Evolutionary conservation across 495 filamentous ascomycete genomes (phyloP), one percentile per base, ranked within the genome.

Genomic region (Rostrohypoxylon terebratum): DNA sequence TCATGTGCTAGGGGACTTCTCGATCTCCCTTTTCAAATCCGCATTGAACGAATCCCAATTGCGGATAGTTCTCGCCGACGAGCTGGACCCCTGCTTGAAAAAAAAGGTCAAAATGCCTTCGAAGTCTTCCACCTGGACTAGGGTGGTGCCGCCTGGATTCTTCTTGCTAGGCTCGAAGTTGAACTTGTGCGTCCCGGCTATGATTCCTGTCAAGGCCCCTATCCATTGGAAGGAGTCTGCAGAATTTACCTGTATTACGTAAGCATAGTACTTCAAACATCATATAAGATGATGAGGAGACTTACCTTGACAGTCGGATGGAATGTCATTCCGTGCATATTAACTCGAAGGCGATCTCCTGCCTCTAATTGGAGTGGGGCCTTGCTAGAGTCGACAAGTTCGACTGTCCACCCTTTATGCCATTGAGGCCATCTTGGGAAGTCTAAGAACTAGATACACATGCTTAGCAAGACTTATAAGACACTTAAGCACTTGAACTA

Each of bases 281-380:
- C 9, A 9, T 7, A 48, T 4, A 25, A 14, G 9, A 10, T 1
- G 1, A 21, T 10, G 18, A 50, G 20, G 18, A 50, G 10, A 11
- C n/a, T 14, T 50, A 50, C 47, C 47, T 50, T 50, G 1, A 50
- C 47, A 25, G 21, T 50, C 18, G 47, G 47, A 25, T 50, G 47
- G 23, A 50, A 50, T 3, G 23, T 20, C 47, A 50, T 50, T 14
- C 20, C 47, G 11, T 50, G 47, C 47, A 50, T 50, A 11, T 50
- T 50, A 10, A 50, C 20, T 25, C 47, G 47, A 10, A 50, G 47
- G 23, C 47, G 47, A 23, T 50, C 47, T 25, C 47, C 47, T 25
- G 47, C 8, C 20, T 0, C 4, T 25, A 50, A 4, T 50, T 50
- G 47, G 20, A 23, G 11, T 4, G 47, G 18, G 47, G 8, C 23